These are phyloP conservation scores for Paramecium tetraurelia DNA, from an alignment of 73 alveolate species.

Conservation along the genomic window DNA sequence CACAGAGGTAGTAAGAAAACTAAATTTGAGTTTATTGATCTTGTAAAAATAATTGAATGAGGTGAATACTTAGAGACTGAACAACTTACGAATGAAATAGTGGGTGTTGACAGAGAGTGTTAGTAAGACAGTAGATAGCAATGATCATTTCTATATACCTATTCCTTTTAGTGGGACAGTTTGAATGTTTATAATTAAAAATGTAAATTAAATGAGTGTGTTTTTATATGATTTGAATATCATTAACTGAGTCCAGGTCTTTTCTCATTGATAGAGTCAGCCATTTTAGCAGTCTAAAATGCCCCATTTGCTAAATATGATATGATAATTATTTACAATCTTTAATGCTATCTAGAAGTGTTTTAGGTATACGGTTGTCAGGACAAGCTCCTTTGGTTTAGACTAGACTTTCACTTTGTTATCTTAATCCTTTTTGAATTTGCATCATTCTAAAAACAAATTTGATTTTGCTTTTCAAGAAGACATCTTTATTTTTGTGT, in stretches of 20 bases:
- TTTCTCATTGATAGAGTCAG: slow-evolving; percentile 57
- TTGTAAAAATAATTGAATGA: not conserved
- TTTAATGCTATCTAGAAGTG: slow-evolving; percentile 65
- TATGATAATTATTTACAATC: not conserved
- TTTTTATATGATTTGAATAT: not conserved
- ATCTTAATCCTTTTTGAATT: slow-evolving; percentile 69
- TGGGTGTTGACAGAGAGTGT: slow-evolving; percentile 7
- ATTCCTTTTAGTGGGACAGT: slow-evolving; percentile 17
- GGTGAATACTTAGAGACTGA: not conserved
- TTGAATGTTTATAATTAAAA: not conserved
- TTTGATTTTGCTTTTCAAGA: slow-evolving; percentile 72
- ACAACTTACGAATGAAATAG: not conserved
- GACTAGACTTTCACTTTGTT: slow-evolving; percentile 79
- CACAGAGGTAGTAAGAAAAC: not conserved
- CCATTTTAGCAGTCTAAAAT: slow-evolving; percentile 55
- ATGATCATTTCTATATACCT: not conserved
- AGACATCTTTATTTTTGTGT: slow-evolving; percentile 46
- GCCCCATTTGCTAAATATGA: slow-evolving; percentile 54
- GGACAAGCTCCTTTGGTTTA: slow-evolving; percentile 86
- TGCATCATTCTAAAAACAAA: slow-evolving; percentile 74
- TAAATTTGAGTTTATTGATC: slow-evolving; percentile 11
- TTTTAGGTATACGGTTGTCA: slow-evolving; percentile 83
- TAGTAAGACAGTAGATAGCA: not conserved
- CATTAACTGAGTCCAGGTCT: slow-evolving; percentile 55
- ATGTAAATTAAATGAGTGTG: not conserved